Evolutionary conservation across 2,329 filamentous ascomycete species (phyloP).

Genomic region (Plenodomus tracheiphilus): DNA sequence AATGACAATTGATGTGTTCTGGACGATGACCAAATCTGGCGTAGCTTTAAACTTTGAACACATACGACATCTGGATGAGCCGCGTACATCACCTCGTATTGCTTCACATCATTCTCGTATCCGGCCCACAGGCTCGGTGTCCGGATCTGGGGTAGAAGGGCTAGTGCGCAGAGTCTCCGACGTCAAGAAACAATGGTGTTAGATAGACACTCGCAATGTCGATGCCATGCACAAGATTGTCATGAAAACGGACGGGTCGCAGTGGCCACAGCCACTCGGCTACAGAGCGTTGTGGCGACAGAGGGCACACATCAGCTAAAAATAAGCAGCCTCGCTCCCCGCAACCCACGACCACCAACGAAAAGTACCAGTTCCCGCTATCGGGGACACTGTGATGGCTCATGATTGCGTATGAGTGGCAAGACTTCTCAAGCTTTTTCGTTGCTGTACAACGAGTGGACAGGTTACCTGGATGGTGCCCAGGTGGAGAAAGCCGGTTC

Average conservation of each 20-base stretch:
- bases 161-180: conserved; percentile 21
- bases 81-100: conserved; percentile 18
- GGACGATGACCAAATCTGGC: conserved; percentile 6
- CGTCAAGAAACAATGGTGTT: neutral
- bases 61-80: conserved; percentile 18
- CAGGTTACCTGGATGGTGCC: too few species aligned
- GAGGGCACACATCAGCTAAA: neutral
- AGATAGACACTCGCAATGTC: neutral
- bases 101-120: conserved; percentile 21
- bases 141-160: conserved; percentile 26
- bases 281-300: neutral
- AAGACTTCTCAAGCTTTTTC: neutral
- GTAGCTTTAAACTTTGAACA: conserved; percentile 8
- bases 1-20: neutral
- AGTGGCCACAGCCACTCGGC: neutral
- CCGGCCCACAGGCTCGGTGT: conserved; percentile 27
- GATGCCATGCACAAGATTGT: neutral
- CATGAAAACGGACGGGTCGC: neutral
- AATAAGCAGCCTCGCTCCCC: neutral
- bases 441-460: too few species aligned
- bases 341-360: neutral
- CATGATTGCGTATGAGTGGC: neutral
- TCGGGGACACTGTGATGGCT: neutral
- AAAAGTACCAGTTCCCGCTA: too few species aligned
- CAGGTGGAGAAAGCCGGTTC: neutral